Percentiles rank a stretch among this genome's conserved stretches.
phyloP scores from a whole-genome alignment of 1,284 basidiomycete genomes.

The Puccinia horiana region DNA sequence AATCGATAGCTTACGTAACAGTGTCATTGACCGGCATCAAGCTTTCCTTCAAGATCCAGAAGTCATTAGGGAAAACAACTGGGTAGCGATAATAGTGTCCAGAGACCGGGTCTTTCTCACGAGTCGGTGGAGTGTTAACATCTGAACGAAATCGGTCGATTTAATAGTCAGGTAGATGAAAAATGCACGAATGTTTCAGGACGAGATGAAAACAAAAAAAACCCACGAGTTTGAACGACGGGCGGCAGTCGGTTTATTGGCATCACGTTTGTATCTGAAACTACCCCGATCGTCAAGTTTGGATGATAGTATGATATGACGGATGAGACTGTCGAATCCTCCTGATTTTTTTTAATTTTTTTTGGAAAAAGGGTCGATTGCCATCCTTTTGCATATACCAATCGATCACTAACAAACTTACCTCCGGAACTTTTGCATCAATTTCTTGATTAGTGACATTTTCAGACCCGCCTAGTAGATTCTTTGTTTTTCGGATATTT shows the following conservation, averaged over 20 bases:
- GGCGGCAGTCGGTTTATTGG: slow-evolving; percentile 68
- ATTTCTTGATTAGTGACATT: slow-evolving; percentile 54
- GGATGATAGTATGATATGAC: slow-evolving; percentile 80
- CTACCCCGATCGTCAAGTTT: slow-evolving; percentile 83
- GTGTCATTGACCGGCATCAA: slow-evolving; percentile 59
- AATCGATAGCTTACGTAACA: slow-evolving; percentile 33
- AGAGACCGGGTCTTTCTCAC: slow-evolving; percentile 67
- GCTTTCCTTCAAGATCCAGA: slow-evolving; percentile 61
- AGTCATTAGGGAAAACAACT: slow-evolving; percentile 88
- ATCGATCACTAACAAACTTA: neutral
- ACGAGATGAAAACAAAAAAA: neutral
- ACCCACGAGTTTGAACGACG: slow-evolving; percentile 61
- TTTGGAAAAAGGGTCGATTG: slow-evolving; percentile 46
- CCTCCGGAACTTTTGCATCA: slow-evolving; percentile 50
- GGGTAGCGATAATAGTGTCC: slow-evolving; percentile 73
- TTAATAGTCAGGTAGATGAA: slow-evolving; percentile 54
- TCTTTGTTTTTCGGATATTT: slow-evolving; percentile 78
- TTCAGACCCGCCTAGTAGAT: slow-evolving; percentile 65
- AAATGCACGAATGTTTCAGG: slow-evolving; percentile 22
- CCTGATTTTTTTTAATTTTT: slow-evolving; percentile 40
- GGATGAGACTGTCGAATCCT: slow-evolving; percentile 56
- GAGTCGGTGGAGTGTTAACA: slow-evolving; percentile 59
- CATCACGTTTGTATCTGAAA: slow-evolving; percentile 70
- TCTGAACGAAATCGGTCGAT: slow-evolving; percentile 66
- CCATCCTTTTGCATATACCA: slow-evolving; percentile 22